Evolutionary conservation across 176 grass and related monocot species (phyloP).

Genomic region (Hyparrhenia diplandra): DNA sequence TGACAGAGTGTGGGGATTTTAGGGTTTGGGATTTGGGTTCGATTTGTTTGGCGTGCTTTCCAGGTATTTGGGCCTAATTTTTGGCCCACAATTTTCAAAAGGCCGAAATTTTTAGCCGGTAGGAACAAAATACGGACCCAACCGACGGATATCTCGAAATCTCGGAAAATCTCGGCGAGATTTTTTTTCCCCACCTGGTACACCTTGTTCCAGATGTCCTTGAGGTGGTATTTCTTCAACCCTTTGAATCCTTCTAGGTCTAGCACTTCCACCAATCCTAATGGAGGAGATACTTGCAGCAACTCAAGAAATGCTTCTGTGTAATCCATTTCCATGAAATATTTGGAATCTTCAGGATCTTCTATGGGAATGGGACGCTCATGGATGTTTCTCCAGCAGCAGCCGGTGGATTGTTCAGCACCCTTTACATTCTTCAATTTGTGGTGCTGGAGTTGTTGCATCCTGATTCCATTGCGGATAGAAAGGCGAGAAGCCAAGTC

Average conservation of each 20-base stretch:
- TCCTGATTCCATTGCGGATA: not conserved
- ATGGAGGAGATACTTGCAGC: not conserved
- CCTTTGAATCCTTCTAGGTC: conserved; percentile 14
- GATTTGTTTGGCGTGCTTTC: too few relatives aligned
- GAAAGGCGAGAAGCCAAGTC: too few relatives aligned
- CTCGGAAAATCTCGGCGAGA: too few relatives aligned
- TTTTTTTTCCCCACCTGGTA: too few relatives aligned
- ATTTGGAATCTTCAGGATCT: not conserved
- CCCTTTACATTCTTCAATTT: not conserved
- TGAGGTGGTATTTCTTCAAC: not conserved
- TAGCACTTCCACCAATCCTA: not conserved
- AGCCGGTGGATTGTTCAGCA: not conserved
- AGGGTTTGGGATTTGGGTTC: too few relatives aligned
- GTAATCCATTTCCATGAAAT: not conserved
- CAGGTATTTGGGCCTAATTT: too few relatives aligned
- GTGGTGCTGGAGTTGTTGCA: not conserved
- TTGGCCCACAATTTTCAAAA: too few relatives aligned
- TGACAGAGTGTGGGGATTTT: too few relatives aligned
- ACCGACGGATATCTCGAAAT: too few relatives aligned
- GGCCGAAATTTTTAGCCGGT: too few relatives aligned
- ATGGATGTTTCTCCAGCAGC: not conserved
- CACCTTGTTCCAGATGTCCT: not conserved
- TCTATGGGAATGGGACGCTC: not conserved
- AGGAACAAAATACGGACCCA: too few relatives aligned
- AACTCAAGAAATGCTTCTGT: not conserved